A percentile compares a stretch with the other conserved stretches of the same genome.
These are phyloP conservation scores for Kregervanrija fluxuum DNA, from an alignment of 805 yeast species.

Conservation along the genomic window DNA sequence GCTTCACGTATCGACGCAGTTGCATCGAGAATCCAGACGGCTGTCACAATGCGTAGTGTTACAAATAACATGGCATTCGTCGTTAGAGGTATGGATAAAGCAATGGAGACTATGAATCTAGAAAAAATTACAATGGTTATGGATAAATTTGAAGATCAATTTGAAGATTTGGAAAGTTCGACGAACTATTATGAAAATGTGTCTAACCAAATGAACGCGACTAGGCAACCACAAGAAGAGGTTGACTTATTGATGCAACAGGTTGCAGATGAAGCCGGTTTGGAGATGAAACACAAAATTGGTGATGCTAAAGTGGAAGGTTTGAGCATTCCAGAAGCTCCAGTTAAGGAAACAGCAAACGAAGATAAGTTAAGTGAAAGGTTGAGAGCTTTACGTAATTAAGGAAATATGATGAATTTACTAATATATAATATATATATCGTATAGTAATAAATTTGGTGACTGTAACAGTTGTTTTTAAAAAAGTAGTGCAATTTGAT, in stretches of 20 bases:
- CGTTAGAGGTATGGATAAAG: conserved; percentile 93
- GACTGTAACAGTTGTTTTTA: too few species aligned
- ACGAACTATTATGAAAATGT: conserved; percentile 90
- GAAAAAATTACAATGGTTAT: conserved; percentile 88
- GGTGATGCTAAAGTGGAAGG: conserved; percentile 47
- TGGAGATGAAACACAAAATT: conserved; percentile 83
- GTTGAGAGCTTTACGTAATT: conserved; percentile 70
- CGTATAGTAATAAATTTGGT: too few species aligned
- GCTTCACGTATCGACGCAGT: conserved; percentile 94
- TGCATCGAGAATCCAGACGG: conserved; percentile 92
- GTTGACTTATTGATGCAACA: conserved; percentile 86
- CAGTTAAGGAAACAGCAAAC: conserved; percentile 43
- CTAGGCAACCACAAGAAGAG: conserved; percentile 89
- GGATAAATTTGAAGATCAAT: conserved; percentile 96
- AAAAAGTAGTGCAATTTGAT: too few species aligned
- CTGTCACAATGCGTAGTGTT: conserved; percentile 94
- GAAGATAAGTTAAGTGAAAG: conserved; percentile 88
- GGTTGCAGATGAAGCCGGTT: conserved; percentile 96
- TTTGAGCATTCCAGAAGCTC: conserved; percentile 26
- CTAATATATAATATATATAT: too few species aligned
- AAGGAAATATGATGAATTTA: neutral
- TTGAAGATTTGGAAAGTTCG: conserved; percentile 91
- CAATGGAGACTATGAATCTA: conserved; percentile 90
- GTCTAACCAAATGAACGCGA: conserved; percentile 80
- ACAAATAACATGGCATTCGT: conserved; percentile 92